Evolutionary conservation across 306 rosid species (phyloP), one percentile per base, ranked within the genome.

Genomic region (Fragaria vesca): DNA sequence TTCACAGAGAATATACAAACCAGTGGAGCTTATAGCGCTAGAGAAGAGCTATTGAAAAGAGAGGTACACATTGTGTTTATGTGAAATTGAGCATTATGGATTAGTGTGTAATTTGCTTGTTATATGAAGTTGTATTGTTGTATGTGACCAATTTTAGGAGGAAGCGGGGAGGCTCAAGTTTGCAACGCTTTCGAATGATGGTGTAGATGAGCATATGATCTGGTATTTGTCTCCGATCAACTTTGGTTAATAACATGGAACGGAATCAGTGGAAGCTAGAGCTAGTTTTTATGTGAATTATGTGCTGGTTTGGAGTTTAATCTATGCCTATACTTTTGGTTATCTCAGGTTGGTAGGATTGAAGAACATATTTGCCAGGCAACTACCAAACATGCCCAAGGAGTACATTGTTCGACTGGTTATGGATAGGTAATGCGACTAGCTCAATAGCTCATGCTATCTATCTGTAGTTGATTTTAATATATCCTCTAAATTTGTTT

Each of bases 381-480:
- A 95, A 85, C 86, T 95, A 67, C 97, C 99, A 36, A 95, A 95
- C 84, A 93, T 95, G 99, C 97, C 97, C n/a, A 95, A 95, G 87
- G 99, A 95, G 89, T 95, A 95, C 86, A 95, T 95, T 81, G 97
- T 95, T 51, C 97, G 97, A 21, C 97, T 95, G 83, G 96, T 95
- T 72, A 93, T 95, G 97, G 99, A 95, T 80, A 95, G 97, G 99
- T 95, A 90, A 78, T 79, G 58, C 34, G 65, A 69, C 17, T 13
- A 65, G 66, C 12, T 55, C 54, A 17, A 6, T 21, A 62, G 17
- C 42, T 62, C 42, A 13, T 74, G 45, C 2, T 17, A 17, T 32
- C 34, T 2, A 30, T 58, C 52, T 40, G 24, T 73, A 12, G 67
- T 26, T 24, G 13, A 3, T 30, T 57, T 9, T 42, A 24, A 21